A percentile compares a stretch with the other conserved stretches of the same genome.
Conservation (phyloP, 371 early-diverging fungal genomes). For the Lichtheimia corymbifera region DNA sequence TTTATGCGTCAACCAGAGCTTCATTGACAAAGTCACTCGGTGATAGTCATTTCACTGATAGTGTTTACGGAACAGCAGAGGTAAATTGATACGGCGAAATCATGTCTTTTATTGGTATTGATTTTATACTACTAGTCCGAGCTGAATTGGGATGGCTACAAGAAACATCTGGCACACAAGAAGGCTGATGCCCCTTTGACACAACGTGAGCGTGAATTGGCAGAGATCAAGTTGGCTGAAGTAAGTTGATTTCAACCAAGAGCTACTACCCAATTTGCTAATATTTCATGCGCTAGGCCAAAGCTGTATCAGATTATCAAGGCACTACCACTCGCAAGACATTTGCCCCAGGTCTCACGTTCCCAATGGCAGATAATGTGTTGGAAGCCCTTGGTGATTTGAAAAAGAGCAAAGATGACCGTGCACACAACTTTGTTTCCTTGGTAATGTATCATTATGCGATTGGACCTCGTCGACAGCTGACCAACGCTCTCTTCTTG, state of each 20-base stretch:
- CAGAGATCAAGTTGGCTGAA: constrained; percentile 68
- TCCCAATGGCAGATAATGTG: constrained; percentile 61
- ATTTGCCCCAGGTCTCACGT: constrained; percentile 67
- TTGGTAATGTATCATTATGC: constrained; percentile 43
- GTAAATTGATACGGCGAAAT: constrained; percentile 21
- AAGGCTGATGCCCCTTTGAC: constrained; percentile 80
- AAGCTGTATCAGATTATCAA: constrained; percentile 51
- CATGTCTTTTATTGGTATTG: background rate
- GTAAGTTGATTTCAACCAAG: constrained; percentile 19
- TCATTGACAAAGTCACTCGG: constrained; percentile 78
- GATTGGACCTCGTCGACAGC: no score
- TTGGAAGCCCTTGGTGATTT: constrained; percentile 55
- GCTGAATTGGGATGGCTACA: constrained; percentile 74
- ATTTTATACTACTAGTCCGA: constrained; percentile 43
- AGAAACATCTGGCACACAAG: constrained; percentile 68
- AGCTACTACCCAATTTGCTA: no score
- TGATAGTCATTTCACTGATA: constrained; percentile 74
- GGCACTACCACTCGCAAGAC: constrained; percentile 55
- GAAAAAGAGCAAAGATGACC: constrained; percentile 27
- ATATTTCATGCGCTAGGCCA: constrained; percentile 27
- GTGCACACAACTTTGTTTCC: constrained; percentile 61
- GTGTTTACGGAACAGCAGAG: constrained; percentile 74
- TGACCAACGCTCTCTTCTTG: background rate
- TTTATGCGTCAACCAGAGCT: constrained; percentile 83
- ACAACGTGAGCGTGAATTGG: constrained; percentile 77